Evolutionary conservation across 306 rosid species (phyloP).

Genomic region (Cajanus cajan): DNA sequence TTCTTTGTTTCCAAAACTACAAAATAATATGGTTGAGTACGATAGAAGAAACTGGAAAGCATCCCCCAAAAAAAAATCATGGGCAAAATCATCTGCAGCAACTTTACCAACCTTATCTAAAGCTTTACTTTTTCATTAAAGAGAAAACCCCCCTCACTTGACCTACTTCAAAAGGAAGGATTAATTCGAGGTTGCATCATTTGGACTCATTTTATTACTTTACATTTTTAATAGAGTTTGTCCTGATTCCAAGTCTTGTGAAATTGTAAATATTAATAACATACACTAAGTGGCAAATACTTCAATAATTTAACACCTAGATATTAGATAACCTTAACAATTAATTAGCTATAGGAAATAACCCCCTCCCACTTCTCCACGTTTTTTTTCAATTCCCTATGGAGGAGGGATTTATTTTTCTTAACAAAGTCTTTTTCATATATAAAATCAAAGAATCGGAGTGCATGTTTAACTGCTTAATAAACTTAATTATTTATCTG

Average conservation of each 20-base stretch:
- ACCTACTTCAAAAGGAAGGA: neutral
- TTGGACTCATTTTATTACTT: neutral
- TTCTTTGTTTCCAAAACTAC: neutral
- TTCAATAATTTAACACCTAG: neutral
- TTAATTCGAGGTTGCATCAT: neutral
- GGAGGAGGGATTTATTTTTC: too few species aligned
- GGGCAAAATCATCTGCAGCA: neutral
- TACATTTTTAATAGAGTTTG: neutral
- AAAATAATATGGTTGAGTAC: neutral
- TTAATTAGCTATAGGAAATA: neutral
- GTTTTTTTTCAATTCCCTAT: too few species aligned
- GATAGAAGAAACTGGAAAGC: slow-evolving; percentile 24
- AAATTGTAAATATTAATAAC: neutral
- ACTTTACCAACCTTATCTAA: slow-evolving; percentile 20
- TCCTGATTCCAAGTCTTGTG: neutral
- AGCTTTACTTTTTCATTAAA: slow-evolving; percentile 21
- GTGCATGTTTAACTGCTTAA: too few species aligned
- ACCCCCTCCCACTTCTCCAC: too few species aligned
- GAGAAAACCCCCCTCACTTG: slow-evolving; percentile 2
- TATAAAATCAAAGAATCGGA: too few species aligned
- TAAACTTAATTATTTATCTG: too few species aligned
- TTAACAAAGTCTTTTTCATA: too few species aligned
- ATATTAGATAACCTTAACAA: neutral
- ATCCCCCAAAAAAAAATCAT: slow-evolving; percentile 25
- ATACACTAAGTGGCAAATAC: neutral